Base-by-base conservation (phyloP, 805 yeast genomes). In the Grigorovia humatica region DNA sequence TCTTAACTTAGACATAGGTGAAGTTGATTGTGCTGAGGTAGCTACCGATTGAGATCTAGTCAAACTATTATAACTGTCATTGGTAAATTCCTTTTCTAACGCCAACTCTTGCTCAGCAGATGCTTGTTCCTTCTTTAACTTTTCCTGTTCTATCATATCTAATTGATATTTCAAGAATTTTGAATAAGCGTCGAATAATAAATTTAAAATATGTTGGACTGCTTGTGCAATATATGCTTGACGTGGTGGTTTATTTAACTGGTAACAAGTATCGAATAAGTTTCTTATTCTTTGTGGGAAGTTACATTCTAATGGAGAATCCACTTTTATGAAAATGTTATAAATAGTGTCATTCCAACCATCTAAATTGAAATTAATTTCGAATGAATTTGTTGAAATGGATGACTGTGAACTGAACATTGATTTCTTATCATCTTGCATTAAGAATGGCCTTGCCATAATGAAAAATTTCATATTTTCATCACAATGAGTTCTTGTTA, bases 301-400 rank as follows among this genome's bases (percentile, higher is more conserved):
- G 50, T 66, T 65, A 46, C 69, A 63, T 50, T 66, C 67, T 55
- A 53, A 53, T 9, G 63, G 60, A 3, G 69, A 56, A 53, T 64
- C 60, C 17, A 54, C 57, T 35, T 51, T 51, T 27, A 66, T 60
- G 50, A 58, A 66, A 35, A 50, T 55, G 4, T 50, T 42, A 51
- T 63, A 64, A 18, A 64, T 49, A n/a, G 46, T 27, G 4, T 54
- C 51, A 50, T 58, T 59, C 69, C 69, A 64, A 5, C 40, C 19
- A 4, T 49, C 49, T 29, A 57, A 30, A 32, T 59, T 55, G 43
- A 57, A 56, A 1, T 48, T 43, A 8, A 44, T 42, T 30, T 44
- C 20, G 12, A 18, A 42, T 12, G 38, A 23, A 35, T 19, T 45
- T 13, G 47, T 30, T 2, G 47, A 45, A 35, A 30, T 17, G 11